Conservation (phyloP, 2,329 filamentous ascomycete genomes). For the Penicillium sp. region DNA sequence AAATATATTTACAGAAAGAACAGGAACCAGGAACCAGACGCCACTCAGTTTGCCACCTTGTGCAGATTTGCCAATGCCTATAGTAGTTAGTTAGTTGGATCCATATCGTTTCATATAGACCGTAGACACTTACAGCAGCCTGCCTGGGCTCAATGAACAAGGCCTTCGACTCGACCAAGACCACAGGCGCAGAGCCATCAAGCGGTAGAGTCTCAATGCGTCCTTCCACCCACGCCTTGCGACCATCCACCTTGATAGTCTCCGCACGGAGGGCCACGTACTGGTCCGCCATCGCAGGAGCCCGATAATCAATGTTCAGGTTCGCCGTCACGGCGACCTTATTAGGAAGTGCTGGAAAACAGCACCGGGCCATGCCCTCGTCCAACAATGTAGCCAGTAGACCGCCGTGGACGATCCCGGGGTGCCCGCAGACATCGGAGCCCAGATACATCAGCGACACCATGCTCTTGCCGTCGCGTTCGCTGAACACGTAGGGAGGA, state of each 20-base stretch:
- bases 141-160: slow-evolving; percentile 87
- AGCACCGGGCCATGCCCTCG: slow-evolving; percentile 84
- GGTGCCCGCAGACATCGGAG: slow-evolving; percentile 79
- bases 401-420: slow-evolving; percentile 87
- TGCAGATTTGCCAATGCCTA: neutral
- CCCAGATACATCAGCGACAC: slow-evolving; percentile 78
- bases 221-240: slow-evolving; percentile 93
- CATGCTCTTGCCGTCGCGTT: slow-evolving; percentile 67
- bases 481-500: slow-evolving; percentile 76
- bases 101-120: slow-evolving; percentile 32
- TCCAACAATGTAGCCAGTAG: slow-evolving; percentile 90
- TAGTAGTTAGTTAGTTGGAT: neutral
- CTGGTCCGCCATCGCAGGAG: slow-evolving; percentile 72
- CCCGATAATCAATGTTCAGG: slow-evolving; percentile 78
- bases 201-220: slow-evolving; percentile 75
- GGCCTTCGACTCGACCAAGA: slow-evolving; percentile 79
- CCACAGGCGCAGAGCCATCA: slow-evolving; percentile 61
- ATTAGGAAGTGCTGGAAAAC: slow-evolving; percentile 83
- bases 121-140: slow-evolving; percentile 62
- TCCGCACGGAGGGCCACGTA: slow-evolving; percentile 77
- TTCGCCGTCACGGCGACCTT: slow-evolving; percentile 81
- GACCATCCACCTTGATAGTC: slow-evolving; percentile 82
- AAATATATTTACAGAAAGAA: neutral
- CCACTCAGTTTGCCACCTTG: slow-evolving; percentile 8
- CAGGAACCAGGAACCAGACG: slow-evolving; percentile 2